Evolutionary conservation across 2,329 filamentous ascomycete genomes (phyloP), one percentile per base, ranked within the genome.

Genomic region (Neopestalotiopsis sp.): DNA sequence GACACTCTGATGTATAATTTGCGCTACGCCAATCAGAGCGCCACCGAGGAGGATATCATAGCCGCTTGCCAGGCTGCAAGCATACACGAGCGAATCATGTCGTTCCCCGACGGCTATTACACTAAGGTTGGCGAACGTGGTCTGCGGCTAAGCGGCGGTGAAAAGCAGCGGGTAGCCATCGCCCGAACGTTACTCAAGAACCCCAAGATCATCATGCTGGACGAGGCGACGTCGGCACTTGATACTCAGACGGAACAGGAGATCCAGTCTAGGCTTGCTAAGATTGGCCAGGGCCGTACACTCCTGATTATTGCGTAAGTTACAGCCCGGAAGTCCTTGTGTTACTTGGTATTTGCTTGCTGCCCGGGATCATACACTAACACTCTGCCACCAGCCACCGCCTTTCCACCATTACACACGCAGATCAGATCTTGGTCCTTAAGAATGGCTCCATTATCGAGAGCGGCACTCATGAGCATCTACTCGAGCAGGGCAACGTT

Each of bases 1-100:
- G 95, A 97, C 79, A 92, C 92, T 1, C 84, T 98, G 71, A 96
- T 97, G 94, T 97, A 97, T 83, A 98, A 98, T 77, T 85, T 98
- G 70, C 92, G 91, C 78, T 97, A 98, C 78, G 94, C 95, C 70
- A 95, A 95, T 72, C 93, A 93, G 58, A 81, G 87, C 34, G 94
- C 92, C 12, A 92, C 92, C 0, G 91, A 97, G 69, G 92, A 95
- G 73, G 90, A 97, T 34, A 90, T 97, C 1, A 92, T 90, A 75
- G 89, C 89, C 59, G 95, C 95, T 13, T 97, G 94, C 79, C 88
- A 89, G 71, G 94, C 94, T 30, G 94, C 95, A 20, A 95, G 93
- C 75, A 97, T 97, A 68, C 95, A 98, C 77, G 94, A 98, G 72
- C 94, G 94, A 77, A 97, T 97, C 74, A 84, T 97, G 81, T 88